Evolutionary conservation across 2,329 filamentous ascomycete species (phyloP), one percentile per base, ranked within the genome.

Genomic region (Talaromyces amestolkiae): DNA sequence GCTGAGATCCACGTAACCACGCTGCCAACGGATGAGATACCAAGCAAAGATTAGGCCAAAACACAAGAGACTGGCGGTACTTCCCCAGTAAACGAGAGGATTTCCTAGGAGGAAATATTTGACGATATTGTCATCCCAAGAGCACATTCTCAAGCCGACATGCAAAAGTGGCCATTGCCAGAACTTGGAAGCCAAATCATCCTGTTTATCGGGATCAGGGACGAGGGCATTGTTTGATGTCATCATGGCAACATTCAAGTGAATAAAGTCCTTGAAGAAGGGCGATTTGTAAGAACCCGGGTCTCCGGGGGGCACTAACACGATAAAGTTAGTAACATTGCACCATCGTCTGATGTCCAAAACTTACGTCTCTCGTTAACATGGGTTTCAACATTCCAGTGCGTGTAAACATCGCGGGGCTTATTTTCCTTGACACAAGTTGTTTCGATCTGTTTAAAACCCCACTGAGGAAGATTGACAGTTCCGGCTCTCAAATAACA

Each of bases 181-280:
- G 84, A 93, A 97, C 70, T 93, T 85, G 15, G 95, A 99, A 37
- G 95, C 95, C 58, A 99, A 87, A 74, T 99, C 95, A 74, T 99
- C 95, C 79, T 99, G 95, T 86, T 99, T 99, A 78, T 99, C 95
- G 4, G 95, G 94, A 74, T 99, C 95, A 3, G 95, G 95, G 22
- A 99, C 92, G 54, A 99, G 87, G 27, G 95, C 95, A 75, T 99
- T 99, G 85, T 99, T 99, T 45, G 95, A 98, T 3, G 95, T 99
- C 94, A 98, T 97, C 95, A 99, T 99, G 68, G 95, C 95, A 68
- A 99, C 95, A 77, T 99, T 99, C 68, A 98, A 83, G 78, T 99
- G 95, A 69, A 99, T 89, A 74, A 99, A 99, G 79, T 99, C 95
- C 76, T 96, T 93, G 75, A 97, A 84, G 85, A 99, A 99, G 2